Conservation (phyloP, 106 monocot species). For the Platanthera guangdongensis region DNA sequence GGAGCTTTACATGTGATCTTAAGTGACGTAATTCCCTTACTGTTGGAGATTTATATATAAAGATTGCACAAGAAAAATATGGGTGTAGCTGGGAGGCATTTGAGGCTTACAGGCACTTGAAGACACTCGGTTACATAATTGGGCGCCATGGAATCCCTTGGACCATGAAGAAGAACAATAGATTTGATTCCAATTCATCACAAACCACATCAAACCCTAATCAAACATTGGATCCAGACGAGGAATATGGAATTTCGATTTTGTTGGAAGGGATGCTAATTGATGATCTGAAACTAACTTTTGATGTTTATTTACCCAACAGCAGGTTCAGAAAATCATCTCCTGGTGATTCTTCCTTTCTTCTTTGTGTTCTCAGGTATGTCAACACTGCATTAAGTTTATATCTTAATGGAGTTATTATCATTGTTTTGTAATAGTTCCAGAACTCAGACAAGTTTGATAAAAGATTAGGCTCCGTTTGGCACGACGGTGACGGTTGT, state of each 20-base stretch:
- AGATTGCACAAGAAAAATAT: conserved; percentile 33
- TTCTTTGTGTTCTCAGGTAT: conserved; percentile 63
- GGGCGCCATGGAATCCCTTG: conserved; percentile 63
- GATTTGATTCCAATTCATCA: not conserved
- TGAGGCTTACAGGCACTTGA: conserved; percentile 70
- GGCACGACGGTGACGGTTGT: no score
- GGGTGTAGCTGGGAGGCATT: conserved; percentile 66
- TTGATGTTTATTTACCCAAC: conserved; percentile 81
- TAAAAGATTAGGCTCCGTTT: not conserved
- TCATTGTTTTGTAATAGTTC: not conserved
- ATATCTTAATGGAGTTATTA: not conserved
- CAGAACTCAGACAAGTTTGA: not conserved
- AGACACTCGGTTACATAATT: conserved; percentile 76
- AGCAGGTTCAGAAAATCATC: conserved; percentile 78
- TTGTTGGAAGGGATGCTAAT: conserved; percentile 39
- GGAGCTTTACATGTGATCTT: conserved; percentile 57
- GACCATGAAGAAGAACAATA: conserved; percentile 38
- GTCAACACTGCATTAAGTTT: not conserved
- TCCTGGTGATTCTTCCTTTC: conserved; percentile 60
- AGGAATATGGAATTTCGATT: conserved; percentile 11
- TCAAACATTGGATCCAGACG: not conserved
- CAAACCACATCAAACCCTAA: not conserved
- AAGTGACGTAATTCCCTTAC: conserved; percentile 20
- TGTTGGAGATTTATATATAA: conserved; percentile 51
- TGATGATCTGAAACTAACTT: conserved; percentile 31